Evolutionary conservation across 495 filamentous ascomycete genomes (phyloP).

Genomic region (Aspergillus haitiensis): DNA sequence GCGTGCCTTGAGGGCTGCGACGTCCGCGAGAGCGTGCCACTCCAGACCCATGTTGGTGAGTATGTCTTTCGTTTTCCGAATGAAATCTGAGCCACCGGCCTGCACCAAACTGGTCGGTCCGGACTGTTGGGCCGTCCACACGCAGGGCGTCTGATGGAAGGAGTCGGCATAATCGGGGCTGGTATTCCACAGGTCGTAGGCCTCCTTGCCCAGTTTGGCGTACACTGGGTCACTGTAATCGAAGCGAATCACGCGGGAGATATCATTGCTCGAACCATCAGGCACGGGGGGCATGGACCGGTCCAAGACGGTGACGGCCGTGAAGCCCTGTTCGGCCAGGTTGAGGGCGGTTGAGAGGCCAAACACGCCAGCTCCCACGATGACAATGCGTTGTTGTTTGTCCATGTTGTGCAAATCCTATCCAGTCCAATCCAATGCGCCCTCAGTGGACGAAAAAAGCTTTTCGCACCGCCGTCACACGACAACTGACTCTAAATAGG

Average conservation of each 20-base stretch:
- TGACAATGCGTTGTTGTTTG: constrained; percentile 52
- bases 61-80: constrained; percentile 34
- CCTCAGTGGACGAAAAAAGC: too few relatives aligned
- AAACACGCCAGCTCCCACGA: constrained; percentile 71
- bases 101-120: constrained; percentile 30
- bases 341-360: constrained; percentile 62
- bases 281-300: constrained; percentile 57
- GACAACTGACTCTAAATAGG: neutral
- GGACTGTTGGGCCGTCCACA: constrained; percentile 32
- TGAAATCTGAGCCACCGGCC: constrained; percentile 38
- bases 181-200: constrained; percentile 63
- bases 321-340: constrained; percentile 52
- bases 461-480: too few relatives aligned
- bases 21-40: constrained; percentile 36
- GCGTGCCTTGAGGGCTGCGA: constrained; percentile 40
- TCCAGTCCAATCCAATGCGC: too few relatives aligned
- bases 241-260: constrained; percentile 66
- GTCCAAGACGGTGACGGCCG: constrained; percentile 64
- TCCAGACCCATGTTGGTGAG: constrained; percentile 42
- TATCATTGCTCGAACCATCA: constrained; percentile 64
- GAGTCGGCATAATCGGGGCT: constrained; percentile 32
- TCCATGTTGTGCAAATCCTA: constrained; percentile 22
- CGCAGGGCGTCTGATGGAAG: constrained; percentile 35
- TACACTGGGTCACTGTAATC: constrained; percentile 73
- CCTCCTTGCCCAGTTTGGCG: constrained; percentile 60